Evolutionary conservation across 345 rosid species (phyloP).

Genomic region (Hirschfeldia incana): DNA sequence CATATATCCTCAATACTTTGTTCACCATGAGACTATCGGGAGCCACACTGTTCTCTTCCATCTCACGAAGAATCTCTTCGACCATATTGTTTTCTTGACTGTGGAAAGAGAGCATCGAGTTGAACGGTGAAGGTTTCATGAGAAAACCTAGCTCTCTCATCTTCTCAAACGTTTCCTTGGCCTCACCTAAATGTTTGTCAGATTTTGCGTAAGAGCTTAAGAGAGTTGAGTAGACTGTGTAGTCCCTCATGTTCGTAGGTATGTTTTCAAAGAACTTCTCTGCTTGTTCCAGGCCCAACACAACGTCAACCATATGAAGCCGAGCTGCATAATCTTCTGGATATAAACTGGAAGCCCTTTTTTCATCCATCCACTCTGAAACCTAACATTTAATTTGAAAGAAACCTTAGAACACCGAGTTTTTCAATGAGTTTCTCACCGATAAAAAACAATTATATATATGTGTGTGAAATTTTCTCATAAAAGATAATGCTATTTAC

Average conservation of each 20-base stretch:
- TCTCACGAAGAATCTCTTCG: conserved; percentile 1
- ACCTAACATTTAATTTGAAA: background rate
- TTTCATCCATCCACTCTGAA: conserved; percentile 9
- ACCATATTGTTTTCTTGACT: background rate
- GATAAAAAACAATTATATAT: no score
- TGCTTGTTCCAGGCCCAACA: conserved; percentile 3
- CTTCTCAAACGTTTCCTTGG: background rate
- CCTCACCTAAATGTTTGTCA: background rate
- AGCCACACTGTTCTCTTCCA: conserved; percentile 9
- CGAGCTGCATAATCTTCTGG: conserved; percentile 12
- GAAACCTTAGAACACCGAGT: background rate
- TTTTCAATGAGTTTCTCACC: background rate
- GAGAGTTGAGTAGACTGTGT: conserved; percentile 1
- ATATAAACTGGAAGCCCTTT: background rate
- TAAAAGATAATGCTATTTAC: no score
- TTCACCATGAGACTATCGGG: conserved; percentile 7
- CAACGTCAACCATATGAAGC: conserved; percentile 8
- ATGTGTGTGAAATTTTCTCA: no score
- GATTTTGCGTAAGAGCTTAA: conserved; percentile 14
- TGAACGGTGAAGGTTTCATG: conserved; percentile 18
- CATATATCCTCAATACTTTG: background rate
- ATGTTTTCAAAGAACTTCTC: conserved; percentile 12
- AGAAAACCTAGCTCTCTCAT: conserved; percentile 22
- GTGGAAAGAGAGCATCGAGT: background rate
- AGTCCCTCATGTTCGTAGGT: conserved; percentile 22